These are phyloP conservation scores for Entonaema liquescens DNA, from an alignment of 495 filamentous ascomycete species.

Conservation along the genomic window DNA sequence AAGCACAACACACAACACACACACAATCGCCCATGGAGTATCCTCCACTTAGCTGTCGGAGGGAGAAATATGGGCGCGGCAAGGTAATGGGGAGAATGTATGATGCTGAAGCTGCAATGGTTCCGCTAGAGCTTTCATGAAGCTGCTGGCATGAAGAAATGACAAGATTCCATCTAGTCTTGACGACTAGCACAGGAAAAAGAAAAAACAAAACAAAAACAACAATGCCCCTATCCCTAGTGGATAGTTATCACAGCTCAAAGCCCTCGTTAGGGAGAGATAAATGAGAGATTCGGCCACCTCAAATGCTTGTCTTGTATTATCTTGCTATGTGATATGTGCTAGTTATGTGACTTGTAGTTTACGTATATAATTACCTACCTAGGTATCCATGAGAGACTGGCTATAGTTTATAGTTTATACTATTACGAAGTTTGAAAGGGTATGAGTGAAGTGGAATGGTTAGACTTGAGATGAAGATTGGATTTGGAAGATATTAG, in stretches of 20 bases:
- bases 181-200: conserved; percentile 33
- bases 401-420: neutral
- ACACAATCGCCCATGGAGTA: conserved; percentile 19
- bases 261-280: conserved; percentile 53
- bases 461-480: neutral
- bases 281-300: conserved; percentile 59
- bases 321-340: conserved; percentile 16
- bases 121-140: conserved; percentile 36
- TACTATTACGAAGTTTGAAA: neutral
- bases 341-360: neutral
- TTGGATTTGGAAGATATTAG: neutral
- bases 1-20: conserved; percentile 12
- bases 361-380: neutral
- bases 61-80: conserved; percentile 22
- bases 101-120: conserved; percentile 34
- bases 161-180: conserved; percentile 38
- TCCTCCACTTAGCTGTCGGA: conserved; percentile 1
- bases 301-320: conserved; percentile 44
- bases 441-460: no score
- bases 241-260: conserved; percentile 47
- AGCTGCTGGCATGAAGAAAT: conserved; percentile 39
- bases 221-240: conserved; percentile 29
- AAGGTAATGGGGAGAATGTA: conserved; percentile 36
- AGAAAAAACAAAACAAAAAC: conserved; percentile 10
- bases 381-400: neutral